phyloP scores from a whole-genome alignment of 257 asterid genomes.

The Craterostigma plantagineum region DNA sequence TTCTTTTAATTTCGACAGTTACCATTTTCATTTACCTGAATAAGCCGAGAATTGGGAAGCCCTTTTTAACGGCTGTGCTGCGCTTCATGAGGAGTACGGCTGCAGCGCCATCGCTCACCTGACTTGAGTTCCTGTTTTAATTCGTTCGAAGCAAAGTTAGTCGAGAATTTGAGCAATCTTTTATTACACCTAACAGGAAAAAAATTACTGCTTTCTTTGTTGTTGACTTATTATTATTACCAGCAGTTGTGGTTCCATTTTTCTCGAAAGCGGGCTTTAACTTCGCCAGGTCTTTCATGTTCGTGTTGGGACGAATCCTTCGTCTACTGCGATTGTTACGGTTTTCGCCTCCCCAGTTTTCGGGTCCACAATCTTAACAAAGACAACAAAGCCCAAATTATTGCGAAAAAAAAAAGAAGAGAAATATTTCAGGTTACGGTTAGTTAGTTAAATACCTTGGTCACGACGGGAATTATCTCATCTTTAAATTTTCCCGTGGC shows the following conservation, averaged over 20 bases:
- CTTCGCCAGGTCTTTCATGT: conserved; percentile 47
- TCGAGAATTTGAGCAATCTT: too few species aligned
- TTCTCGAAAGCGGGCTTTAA: conserved; percentile 80
- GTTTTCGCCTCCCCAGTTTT: conserved; percentile 50
- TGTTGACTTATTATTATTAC: too few species aligned
- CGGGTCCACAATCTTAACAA: conserved; percentile 47
- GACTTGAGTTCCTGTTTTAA: conserved; percentile 66
- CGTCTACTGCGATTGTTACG: conserved; percentile 51
- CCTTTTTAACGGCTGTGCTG: conserved; percentile 54
- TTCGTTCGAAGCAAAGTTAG: conserved; percentile 3
- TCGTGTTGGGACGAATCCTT: conserved; percentile 78
- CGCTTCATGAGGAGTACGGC: conserved; percentile 96
- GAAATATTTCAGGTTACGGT: background rate
- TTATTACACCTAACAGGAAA: too few species aligned
- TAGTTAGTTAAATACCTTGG: conserved; percentile 66
- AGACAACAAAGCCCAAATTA: conserved; percentile 9
- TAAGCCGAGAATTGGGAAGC: conserved; percentile 72
- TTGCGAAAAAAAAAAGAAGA: background rate
- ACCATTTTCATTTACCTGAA: too few species aligned
- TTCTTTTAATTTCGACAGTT: too few species aligned
- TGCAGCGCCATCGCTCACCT: conserved; percentile 87
- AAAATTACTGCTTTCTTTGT: too few species aligned
- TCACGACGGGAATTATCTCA: conserved; percentile 67
- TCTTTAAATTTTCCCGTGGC: conserved; percentile 75
- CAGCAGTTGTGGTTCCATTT: conserved; percentile 84